A percentile compares a stretch with the other conserved stretches of the same genome.
Conservation (phyloP, 2,329 filamentous ascomycete genomes). For the Nigrograna mackinnonii region DNA sequence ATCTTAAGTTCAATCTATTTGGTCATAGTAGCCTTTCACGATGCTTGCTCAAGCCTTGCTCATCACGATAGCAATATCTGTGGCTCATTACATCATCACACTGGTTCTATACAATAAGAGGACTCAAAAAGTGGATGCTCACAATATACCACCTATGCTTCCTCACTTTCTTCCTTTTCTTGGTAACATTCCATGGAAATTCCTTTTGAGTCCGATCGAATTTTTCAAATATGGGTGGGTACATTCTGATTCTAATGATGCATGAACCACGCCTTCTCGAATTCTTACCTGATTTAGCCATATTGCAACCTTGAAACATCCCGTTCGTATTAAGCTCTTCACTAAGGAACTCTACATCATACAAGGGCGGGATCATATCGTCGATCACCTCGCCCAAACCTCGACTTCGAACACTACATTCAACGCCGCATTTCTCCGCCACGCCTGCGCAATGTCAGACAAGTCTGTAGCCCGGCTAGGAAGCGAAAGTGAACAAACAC, state of each 20-base stretch:
- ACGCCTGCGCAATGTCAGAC: constrained; percentile 8
- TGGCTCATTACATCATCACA: no score
- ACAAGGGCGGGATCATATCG: constrained; percentile 4
- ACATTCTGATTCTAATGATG: neutral
- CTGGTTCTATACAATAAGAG: no score
- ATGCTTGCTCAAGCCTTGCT: no score
- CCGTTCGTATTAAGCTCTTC: constrained; percentile 7
- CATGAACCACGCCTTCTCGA: neutral
- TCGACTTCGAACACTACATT: constrained; percentile 12
- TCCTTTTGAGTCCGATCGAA: constrained; percentile 2
- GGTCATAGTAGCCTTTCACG: no score
- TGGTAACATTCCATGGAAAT: constrained; percentile 6
- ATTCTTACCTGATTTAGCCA: constrained; percentile 2
- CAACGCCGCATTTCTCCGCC: constrained; percentile 10
- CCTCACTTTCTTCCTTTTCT: constrained; percentile 9
- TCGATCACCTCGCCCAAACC: constrained; percentile 3
- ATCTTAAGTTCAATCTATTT: no score
- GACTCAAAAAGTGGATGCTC: no score
- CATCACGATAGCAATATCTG: no score
- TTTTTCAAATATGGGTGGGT: constrained; percentile 7
- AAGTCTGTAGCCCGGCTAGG: constrained; percentile 1
- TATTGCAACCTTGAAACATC: constrained; percentile 3
- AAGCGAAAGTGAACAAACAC: constrained; percentile 4
- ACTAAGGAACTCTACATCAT: constrained; percentile 8
- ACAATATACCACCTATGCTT: constrained; percentile 5